Percentiles rank a stretch among this genome's conserved stretches.
Evolutionary conservation across 805 yeast genomes (phyloP).

Genomic region (Cyberlindnera maritima): DNA sequence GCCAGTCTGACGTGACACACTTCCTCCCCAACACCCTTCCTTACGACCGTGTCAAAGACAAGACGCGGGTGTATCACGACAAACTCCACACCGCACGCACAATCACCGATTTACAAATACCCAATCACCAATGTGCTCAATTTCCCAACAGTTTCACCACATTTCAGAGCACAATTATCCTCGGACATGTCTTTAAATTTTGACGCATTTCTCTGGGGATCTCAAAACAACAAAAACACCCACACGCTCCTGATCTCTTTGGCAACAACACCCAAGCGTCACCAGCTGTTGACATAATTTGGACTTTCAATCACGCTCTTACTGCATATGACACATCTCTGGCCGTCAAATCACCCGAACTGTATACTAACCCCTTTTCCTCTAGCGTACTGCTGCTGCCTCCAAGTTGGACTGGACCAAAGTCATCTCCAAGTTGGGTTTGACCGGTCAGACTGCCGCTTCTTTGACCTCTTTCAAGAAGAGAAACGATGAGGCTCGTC

Average conservation of each 20-base stretch:
- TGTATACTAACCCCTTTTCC: constrained; percentile 30
- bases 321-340: too few species aligned
- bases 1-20: neutral
- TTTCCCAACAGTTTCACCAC: too few species aligned
- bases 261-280: neutral
- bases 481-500: constrained; percentile 98
- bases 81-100: neutral
- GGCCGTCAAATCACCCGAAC: too few species aligned
- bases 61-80: constrained; percentile 1
- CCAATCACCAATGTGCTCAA: too few species aligned
- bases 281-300: too few species aligned
- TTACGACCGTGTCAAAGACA: neutral
- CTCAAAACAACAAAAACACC: neutral
- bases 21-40: neutral
- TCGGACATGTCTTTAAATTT: too few species aligned
- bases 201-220: neutral
- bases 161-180: too few species aligned
- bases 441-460: constrained; percentile 88
- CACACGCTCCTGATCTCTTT: neutral
- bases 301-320: too few species aligned
- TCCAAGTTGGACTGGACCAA: constrained; percentile 94
- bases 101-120: neutral
- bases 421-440: constrained; percentile 82
- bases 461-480: constrained; percentile 91
- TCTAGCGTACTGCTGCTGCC: constrained; percentile 54